Evolutionary conservation across 192 early-diverging fungal species (phyloP).

Genomic region (Coemansia sp.): DNA sequence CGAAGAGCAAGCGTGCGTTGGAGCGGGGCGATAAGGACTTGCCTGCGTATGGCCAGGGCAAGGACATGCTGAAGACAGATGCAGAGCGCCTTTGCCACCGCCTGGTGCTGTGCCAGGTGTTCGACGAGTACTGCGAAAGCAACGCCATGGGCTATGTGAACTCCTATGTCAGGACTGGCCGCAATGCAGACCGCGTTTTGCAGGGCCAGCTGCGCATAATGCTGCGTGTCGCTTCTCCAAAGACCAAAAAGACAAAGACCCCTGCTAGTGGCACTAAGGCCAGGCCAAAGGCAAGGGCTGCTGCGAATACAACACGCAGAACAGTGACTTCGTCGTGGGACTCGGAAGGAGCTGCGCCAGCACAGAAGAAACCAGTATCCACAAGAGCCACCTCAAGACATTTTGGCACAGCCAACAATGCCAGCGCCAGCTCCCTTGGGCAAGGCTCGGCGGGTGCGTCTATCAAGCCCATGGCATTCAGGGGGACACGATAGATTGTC

Average conservation of each 20-base stretch:
- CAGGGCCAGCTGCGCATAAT: slow-evolving; percentile 53
- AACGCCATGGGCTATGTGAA: slow-evolving; percentile 64
- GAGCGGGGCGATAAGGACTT: slow-evolving; percentile 56
- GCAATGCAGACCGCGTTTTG: slow-evolving; percentile 49
- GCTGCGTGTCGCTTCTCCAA: slow-evolving; percentile 43
- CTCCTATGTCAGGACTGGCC: slow-evolving; percentile 61
- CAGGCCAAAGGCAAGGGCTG: slow-evolving; percentile 9
- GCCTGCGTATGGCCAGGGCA: slow-evolving; percentile 61
- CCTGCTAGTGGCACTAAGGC: not conserved
- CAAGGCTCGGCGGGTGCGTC: not conserved
- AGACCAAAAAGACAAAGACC: slow-evolving; percentile 9
- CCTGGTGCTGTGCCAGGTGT: slow-evolving; percentile 61
- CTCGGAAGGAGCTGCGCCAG: not conserved
- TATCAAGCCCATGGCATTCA: slow-evolving; percentile 40
- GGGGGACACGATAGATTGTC: slow-evolving; percentile 5
- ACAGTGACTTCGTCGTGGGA: not conserved
- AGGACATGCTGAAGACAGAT: slow-evolving; percentile 57
- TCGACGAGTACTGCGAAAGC: slow-evolving; percentile 64
- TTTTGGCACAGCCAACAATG: slow-evolving; percentile 21
- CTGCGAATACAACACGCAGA: slow-evolving; percentile 5
- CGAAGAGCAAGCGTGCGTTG: slow-evolving; percentile 58
- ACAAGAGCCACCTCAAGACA: slow-evolving; percentile 40
- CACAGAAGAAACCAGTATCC: slow-evolving; percentile 6
- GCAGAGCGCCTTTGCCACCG: slow-evolving; percentile 73
- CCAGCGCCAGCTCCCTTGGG: not conserved